A percentile compares a stretch with the other conserved stretches of the same genome.
These are phyloP conservation scores for Liriodendron chinense DNA, from an alignment of 164 flowering plant species.

Conservation along the genomic window DNA sequence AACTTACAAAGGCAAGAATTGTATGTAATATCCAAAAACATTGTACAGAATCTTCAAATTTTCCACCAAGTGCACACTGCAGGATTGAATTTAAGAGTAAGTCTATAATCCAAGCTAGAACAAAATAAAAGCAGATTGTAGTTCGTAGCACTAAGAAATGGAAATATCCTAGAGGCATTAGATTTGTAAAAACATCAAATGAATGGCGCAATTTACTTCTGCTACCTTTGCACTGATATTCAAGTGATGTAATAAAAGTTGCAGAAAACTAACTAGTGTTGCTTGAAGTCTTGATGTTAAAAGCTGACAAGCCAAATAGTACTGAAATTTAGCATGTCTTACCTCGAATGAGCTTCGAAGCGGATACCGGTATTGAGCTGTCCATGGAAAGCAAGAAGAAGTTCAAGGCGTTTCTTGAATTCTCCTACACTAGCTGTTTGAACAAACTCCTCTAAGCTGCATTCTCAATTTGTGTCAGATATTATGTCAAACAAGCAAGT, in stretches of 20 bases:
- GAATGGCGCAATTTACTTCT: background rate
- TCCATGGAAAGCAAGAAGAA: constrained; percentile 79
- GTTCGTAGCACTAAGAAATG: background rate
- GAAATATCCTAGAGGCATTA: background rate
- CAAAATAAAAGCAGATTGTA: background rate
- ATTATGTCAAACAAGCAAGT: background rate
- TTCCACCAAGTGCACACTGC: constrained; percentile 49
- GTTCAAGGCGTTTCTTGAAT: constrained; percentile 78
- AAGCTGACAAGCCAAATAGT: background rate
- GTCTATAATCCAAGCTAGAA: background rate
- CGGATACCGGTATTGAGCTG: constrained; percentile 46
- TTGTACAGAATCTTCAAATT: constrained; percentile 64
- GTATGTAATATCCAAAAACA: constrained; percentile 69
- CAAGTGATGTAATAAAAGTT: background rate
- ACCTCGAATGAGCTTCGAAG: constrained; percentile 53
- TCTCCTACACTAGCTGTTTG: constrained; percentile 83
- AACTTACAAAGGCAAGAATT: constrained; percentile 78
- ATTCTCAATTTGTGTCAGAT: constrained; percentile 15
- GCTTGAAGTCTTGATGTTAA: background rate
- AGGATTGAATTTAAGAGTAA: constrained; percentile 12
- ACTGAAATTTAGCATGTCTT: constrained; percentile 2
- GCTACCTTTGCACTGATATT: background rate
- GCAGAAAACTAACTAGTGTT: background rate
- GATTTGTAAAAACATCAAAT: background rate
- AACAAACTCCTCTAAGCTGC: constrained; percentile 85